Evolutionary conservation across 2,329 filamentous ascomycete genomes (phyloP).

Genomic region (Scytalidium lignicola): DNA sequence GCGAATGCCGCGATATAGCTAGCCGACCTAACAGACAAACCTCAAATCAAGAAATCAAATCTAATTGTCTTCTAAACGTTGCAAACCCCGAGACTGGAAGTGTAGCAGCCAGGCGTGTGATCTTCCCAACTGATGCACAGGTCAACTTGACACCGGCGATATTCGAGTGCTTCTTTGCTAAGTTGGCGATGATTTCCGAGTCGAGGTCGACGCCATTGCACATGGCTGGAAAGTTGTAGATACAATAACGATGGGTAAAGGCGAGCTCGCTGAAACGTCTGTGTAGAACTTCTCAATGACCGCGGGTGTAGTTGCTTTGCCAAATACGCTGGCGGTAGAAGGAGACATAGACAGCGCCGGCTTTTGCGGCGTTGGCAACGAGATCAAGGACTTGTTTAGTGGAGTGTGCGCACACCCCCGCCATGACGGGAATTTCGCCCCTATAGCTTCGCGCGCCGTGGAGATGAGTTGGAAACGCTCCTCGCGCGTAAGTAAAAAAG

Average conservation of each 20-base stretch:
- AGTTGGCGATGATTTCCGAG: constrained; percentile 42
- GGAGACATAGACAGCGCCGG: constrained; percentile 44
- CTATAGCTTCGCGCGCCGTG: constrained; percentile 39
- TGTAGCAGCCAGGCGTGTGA: constrained; percentile 41
- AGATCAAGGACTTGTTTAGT: constrained; percentile 44
- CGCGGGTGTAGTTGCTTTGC: constrained; percentile 41
- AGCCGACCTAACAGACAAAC: constrained; percentile 44
- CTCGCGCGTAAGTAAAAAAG: constrained; percentile 42
- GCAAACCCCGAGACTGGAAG: constrained; percentile 44
- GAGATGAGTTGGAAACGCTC: constrained; percentile 39
- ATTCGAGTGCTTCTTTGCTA: constrained; percentile 41
- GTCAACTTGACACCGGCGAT: constrained; percentile 53
- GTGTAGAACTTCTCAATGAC: constrained; percentile 44
- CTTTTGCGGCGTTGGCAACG: constrained; percentile 38
- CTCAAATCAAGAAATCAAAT: constrained; percentile 57
- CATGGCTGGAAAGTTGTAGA: constrained; percentile 51
- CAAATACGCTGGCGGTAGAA: constrained; percentile 46
- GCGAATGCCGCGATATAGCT: constrained; percentile 54
- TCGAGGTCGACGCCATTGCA: constrained; percentile 51
- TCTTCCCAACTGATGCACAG: constrained; percentile 49
- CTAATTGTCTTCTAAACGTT: constrained; percentile 53
- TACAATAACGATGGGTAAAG: constrained; percentile 44
- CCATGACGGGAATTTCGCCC: constrained; percentile 42
- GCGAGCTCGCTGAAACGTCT: constrained; percentile 35
- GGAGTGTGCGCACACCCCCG: constrained; percentile 44